A percentile compares a stretch with the other conserved stretches of the same genome.
phyloP scores from a whole-genome alignment of 371 early-diverging fungal genomes.

The Apophysomyces sp. region DNA sequence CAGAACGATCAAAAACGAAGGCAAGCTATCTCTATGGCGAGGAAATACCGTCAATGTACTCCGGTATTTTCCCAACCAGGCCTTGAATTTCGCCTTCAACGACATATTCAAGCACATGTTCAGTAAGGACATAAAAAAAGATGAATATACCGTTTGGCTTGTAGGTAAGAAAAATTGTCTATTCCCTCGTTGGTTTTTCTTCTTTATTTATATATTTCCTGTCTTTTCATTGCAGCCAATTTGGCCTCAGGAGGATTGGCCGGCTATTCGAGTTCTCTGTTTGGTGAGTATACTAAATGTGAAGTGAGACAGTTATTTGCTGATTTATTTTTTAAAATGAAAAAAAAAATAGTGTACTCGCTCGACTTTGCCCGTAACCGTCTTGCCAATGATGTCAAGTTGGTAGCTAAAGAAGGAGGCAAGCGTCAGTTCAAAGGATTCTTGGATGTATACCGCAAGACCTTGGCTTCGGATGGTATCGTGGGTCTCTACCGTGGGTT shows the following conservation, averaged over 20 bases:
- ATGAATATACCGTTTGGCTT: conserved; percentile 73
- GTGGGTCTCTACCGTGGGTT: conserved; percentile 81
- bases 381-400: conserved; percentile 74
- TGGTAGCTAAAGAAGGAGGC: conserved; percentile 56
- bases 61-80: conserved; percentile 88
- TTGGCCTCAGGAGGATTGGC: neutral
- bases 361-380: conserved; percentile 85
- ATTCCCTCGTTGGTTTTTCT: neutral
- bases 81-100: conserved; percentile 82
- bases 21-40: conserved; percentile 71
- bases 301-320: neutral
- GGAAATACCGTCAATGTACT: conserved; percentile 82
- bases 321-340: neutral
- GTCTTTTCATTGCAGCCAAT: neutral
- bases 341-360: conserved; percentile 72
- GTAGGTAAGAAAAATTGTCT: conserved; percentile 59
- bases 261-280: neutral
- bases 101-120: conserved; percentile 82
- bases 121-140: conserved; percentile 59
- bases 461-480: conserved; percentile 63
- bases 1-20: conserved; percentile 77
- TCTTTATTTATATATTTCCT: neutral
- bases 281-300: too few species aligned
- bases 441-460: conserved; percentile 70
- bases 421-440: conserved; percentile 75